Evolutionary conservation across 1,139 yeast species (phyloP).

Genomic region (Hanseniaspora gamundiae): DNA sequence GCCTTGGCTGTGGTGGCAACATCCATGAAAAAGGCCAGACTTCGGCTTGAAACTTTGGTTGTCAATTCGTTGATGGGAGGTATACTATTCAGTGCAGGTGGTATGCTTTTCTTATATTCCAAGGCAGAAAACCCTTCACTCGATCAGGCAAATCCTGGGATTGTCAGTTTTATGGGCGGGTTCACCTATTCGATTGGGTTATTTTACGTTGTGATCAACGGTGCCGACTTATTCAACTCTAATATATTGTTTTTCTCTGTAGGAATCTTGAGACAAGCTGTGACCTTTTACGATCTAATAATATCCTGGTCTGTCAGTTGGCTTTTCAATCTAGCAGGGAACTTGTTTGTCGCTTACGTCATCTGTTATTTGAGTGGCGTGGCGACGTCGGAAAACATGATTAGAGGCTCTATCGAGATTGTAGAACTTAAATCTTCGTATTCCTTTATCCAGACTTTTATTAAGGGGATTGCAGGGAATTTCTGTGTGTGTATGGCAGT

Average conservation of each 20-base stretch:
- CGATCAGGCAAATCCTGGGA: conserved; percentile 37
- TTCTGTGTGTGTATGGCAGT: conserved; percentile 65
- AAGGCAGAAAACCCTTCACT: conserved; percentile 40
- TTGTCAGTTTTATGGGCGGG: conserved; percentile 43
- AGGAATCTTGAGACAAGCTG: conserved; percentile 57
- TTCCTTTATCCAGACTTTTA: conserved; percentile 44
- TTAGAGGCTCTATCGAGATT: conserved; percentile 36
- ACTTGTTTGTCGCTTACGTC: conserved; percentile 51
- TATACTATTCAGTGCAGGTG: conserved; percentile 55
- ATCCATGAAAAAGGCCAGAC: conserved; percentile 66
- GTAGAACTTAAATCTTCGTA: conserved; percentile 35
- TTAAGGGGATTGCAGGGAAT: conserved; percentile 64
- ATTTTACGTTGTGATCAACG: conserved; percentile 61
- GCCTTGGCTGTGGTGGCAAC: conserved; percentile 77
- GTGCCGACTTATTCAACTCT: conserved; percentile 63
- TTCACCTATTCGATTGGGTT: conserved; percentile 53
- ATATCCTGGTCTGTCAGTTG: conserved; percentile 65
- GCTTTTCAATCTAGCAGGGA: conserved; percentile 51
- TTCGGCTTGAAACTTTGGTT: conserved; percentile 42
- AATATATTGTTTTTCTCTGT: conserved; percentile 59
- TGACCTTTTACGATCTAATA: conserved; percentile 44
- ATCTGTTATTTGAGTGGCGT: conserved; percentile 45
- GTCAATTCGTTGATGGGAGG: conserved; percentile 64
- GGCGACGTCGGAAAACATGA: conserved; percentile 29
- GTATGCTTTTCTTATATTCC: conserved; percentile 50